Conservation (phyloP, 352 stramenopile genomes). For the Nothophytophthora sp. region DNA sequence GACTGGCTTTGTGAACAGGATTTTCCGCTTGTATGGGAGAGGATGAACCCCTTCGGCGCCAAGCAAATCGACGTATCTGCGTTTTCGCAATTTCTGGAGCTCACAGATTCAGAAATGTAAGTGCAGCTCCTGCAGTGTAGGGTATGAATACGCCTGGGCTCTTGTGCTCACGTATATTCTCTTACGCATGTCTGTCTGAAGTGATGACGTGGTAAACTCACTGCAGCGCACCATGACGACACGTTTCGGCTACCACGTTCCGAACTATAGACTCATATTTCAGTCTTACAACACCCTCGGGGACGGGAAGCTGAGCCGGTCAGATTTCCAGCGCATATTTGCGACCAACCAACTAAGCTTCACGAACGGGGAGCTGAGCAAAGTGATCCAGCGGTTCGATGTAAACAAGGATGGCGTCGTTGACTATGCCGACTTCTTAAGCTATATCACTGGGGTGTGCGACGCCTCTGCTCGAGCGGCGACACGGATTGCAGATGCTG, state of each 20-base stretch:
- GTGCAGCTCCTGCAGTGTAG: slow-evolving; percentile 1
- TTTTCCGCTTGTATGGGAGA: slow-evolving; percentile 64
- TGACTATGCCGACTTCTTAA: slow-evolving; percentile 79
- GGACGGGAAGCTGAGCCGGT: slow-evolving; percentile 63
- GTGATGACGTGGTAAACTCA: slow-evolving; percentile 63
- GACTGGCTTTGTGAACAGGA: slow-evolving; percentile 33
- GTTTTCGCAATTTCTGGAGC: slow-evolving; percentile 70
- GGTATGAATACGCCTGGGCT: background rate
- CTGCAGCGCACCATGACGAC: slow-evolving; percentile 74
- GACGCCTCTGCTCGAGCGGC: slow-evolving; percentile 59
- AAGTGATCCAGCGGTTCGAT: slow-evolving; percentile 83
- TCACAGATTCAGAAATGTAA: slow-evolving; percentile 82
- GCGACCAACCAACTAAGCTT: slow-evolving; percentile 71
- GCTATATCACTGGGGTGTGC: slow-evolving; percentile 77
- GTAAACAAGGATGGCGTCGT: slow-evolving; percentile 76
- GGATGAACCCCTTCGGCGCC: slow-evolving; percentile 61
- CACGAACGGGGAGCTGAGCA: slow-evolving; percentile 67
- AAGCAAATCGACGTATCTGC: slow-evolving; percentile 57
- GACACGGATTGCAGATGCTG: slow-evolving; percentile 52
- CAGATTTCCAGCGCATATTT: slow-evolving; percentile 76
- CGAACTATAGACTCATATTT: slow-evolving; percentile 80
- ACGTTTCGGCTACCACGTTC: slow-evolving; percentile 53
- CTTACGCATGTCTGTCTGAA: slow-evolving; percentile 24
- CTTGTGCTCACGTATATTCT: background rate
- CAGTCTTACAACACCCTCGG: slow-evolving; percentile 73